Evolutionary conservation across 495 filamentous ascomycete genomes (phyloP), one percentile per base, ranked within the genome.

Genomic region (Jackrogersella minutella): DNA sequence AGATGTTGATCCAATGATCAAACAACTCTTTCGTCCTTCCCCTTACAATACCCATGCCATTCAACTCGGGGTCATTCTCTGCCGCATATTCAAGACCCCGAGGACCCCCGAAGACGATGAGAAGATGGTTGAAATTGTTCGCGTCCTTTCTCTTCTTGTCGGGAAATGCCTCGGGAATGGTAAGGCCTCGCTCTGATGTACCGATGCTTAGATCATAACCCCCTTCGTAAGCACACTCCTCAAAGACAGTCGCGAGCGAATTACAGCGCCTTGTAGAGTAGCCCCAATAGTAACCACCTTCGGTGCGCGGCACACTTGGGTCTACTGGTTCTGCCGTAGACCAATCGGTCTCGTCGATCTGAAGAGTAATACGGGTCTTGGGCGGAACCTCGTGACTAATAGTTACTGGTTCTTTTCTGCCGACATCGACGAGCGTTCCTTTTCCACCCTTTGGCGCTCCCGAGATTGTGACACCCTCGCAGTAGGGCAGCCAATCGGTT

Each of bases 271-370:
- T 84, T 8, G 89, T 81, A 10, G 72, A 83, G 72, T 86, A 93
- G 43, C 91, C 91, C 90, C 90, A 92, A 73, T 91, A 93, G 73
- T 89, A 91, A 5, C 91, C 91, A 0, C 71, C 82, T 49, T 90
- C 84, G 26, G 87, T 84, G 28, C 91, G 81, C 0, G 91, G 90
- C 4, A 78, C 76, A 31, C 79, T 74, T 0, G 88, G 88, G 43
- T 82, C 79, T 2, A 91, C 85, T 3, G 85, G 80, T 61, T 87
- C 81, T 3, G 81, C 85, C 4, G 43, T 57, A 0, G 72, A 76
- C n/a, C 54, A 49, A n/a, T 74, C 61, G 36, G 77, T 70, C 5
- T 78, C 70, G 21, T 82, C 70, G 67, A 93, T 84, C 61, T 84
- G 85, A 39, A 93, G 73, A 0, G 90, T 93, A 19, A 92, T 80